phyloP scores from a whole-genome alignment of 1,284 basidiomycete genomes.

The Amylostereum areolatum region DNA sequence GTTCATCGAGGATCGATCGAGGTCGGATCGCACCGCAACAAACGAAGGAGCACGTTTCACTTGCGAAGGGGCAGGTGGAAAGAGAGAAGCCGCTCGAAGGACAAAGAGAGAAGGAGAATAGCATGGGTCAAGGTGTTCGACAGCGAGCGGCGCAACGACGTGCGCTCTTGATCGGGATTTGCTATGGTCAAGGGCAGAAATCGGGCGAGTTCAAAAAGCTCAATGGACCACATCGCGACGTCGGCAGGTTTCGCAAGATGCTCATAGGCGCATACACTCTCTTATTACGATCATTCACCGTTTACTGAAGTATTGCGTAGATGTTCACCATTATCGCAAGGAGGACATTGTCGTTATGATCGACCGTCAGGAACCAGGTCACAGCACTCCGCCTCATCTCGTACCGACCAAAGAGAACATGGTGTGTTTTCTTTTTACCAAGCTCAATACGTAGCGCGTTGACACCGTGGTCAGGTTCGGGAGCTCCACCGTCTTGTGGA shows the following conservation, averaged over 20 bases:
- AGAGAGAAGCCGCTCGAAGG: no score
- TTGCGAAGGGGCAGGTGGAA: no score
- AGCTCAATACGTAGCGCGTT: neutral
- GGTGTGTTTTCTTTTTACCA: conserved; percentile 6
- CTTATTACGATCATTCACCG: conserved; percentile 12
- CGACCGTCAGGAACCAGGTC: conserved; percentile 12
- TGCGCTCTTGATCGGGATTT: conserved; percentile 10
- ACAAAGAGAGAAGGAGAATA: no score
- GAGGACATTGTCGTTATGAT: conserved; percentile 25
- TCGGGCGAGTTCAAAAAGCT: neutral
- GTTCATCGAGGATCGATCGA: no score
- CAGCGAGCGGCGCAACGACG: neutral
- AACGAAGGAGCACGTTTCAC: no score
- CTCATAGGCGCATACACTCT: conserved; percentile 5
- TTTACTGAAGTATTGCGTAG: neutral
- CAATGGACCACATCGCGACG: conserved; percentile 5
- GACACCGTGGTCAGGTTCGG: conserved; percentile 1
- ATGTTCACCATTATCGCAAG: conserved; percentile 11
- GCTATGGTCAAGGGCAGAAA: conserved; percentile 7
- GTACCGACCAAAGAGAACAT: conserved; percentile 13
- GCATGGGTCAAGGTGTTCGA: no score
- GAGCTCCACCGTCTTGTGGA: conserved; percentile 7
- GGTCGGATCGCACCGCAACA: no score
- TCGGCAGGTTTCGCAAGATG: neutral
- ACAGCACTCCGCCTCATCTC: neutral